These are phyloP conservation scores for Paecilomyces fulvus DNA, from an alignment of 2,329 filamentous ascomycete species.

Conservation along the genomic window DNA sequence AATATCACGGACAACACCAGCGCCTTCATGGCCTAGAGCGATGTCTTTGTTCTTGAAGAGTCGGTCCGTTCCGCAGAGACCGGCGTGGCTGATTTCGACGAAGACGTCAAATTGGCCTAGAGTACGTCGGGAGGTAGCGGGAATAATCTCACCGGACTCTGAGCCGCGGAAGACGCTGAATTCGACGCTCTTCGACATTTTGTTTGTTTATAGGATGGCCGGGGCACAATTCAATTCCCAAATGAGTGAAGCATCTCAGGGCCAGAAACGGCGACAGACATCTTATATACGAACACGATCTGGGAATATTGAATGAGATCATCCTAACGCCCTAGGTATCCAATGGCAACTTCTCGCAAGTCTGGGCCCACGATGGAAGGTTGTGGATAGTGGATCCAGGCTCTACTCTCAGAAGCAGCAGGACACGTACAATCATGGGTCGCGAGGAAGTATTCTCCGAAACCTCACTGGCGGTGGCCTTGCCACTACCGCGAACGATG, in stretches of 20 bases:
- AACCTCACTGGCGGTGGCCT: neutral
- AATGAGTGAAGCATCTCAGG: neutral
- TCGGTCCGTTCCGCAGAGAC: slow-evolving; percentile 17
- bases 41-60: slow-evolving; percentile 12
- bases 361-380: neutral
- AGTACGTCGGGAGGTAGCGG: neutral
- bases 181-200: slow-evolving; percentile 4
- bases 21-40: slow-evolving; percentile 47
- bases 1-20: slow-evolving; percentile 42
- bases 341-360: neutral
- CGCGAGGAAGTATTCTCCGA: neutral
- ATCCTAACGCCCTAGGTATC: neutral
- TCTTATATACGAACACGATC: neutral
- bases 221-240: neutral
- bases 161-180: slow-evolving; percentile 13
- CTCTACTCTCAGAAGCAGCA: neutral
- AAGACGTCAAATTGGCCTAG: slow-evolving; percentile 10
- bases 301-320: neutral
- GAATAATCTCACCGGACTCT: slow-evolving; percentile 3
- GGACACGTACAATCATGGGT: neutral
- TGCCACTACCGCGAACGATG: neutral
- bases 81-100: slow-evolving; percentile 13
- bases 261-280: neutral
- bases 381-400: neutral
- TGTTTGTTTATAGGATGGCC: neutral